phyloP scores from a whole-genome alignment of 2,329 filamentous ascomycete species.

The Ceratocystis alfenasii region DNA sequence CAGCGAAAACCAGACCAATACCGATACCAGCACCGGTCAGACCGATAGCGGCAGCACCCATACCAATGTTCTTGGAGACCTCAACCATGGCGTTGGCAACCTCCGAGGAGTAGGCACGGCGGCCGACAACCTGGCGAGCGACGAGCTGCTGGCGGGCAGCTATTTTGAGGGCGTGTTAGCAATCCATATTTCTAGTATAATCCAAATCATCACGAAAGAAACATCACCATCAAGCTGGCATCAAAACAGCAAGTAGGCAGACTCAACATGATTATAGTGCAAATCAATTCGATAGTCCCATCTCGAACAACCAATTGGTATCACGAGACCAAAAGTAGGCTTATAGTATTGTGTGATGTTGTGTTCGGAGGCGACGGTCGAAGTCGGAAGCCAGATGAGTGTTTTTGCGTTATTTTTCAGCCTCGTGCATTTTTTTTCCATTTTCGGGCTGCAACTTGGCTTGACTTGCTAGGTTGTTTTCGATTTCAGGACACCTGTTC shows the following conservation, averaged over 20 bases:
- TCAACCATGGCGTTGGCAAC: constrained; percentile 79
- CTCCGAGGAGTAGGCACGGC: constrained; percentile 76
- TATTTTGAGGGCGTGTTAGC: constrained; percentile 18
- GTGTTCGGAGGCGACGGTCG: constrained; percentile 5
- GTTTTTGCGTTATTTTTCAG: constrained; percentile 16
- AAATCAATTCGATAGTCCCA: not conserved
- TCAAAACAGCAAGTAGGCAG: not conserved
- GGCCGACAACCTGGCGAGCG: constrained; percentile 40
- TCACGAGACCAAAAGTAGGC: not conserved
- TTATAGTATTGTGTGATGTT: not conserved
- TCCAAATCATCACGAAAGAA: not conserved
- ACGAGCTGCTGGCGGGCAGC: constrained; percentile 23
- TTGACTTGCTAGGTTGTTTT: constrained; percentile 11
- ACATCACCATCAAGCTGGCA: not conserved
- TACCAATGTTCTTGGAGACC: constrained; percentile 83
- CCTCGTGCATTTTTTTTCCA: not conserved
- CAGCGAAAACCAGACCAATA: constrained; percentile 90
- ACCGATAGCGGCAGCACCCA: constrained; percentile 82
- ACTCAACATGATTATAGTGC: not conserved
- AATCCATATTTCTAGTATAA: constrained; percentile 2
- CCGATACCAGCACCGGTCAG: constrained; percentile 86
- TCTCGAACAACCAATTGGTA: constrained; percentile 16
- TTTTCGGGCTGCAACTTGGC: not conserved
- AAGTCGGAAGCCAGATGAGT: not conserved
- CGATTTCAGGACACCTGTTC: constrained; percentile 20